Evolutionary conservation across 192 early-diverging fungal species (phyloP), one percentile per base, ranked within the genome.

Genomic region (Backusella parvicylindrica): DNA sequence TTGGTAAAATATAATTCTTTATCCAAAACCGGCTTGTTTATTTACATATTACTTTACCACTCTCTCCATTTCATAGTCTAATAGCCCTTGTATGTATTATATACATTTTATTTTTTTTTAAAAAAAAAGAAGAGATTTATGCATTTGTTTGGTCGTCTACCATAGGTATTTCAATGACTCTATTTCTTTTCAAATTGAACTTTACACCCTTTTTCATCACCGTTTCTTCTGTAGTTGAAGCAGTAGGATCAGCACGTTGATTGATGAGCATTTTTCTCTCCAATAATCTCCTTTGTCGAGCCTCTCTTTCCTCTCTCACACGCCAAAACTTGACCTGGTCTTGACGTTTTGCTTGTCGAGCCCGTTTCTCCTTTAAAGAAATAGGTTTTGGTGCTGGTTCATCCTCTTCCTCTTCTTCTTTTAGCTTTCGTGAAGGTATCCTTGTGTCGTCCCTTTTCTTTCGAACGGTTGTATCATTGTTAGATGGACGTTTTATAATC

Each of bases 311-410:
- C 56, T 81, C 75, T 38, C 80, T 31, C 8, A 81, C 80, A 16
- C 72, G 72, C 75, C 76, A 81, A 33, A 72, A 74, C 33, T 81
- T 81, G 23, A 81, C 36, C 31, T 81, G 80, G 36, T 81, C 80
- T 8, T 67, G 72, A 8, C 80, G 53, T 56, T 77, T 77, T 5
- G 69, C 56, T 32, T 77, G 75, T 40, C 80, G 53, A 21, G 64
- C 72, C 12, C 75, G 28, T 32, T 81, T 81, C 50, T 81, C 80
- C 30, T 77, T 77, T 21, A 74, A 18, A 1, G 80, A 77, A 3
- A 77, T 74, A 23, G 75, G 75, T 11, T 38, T 60, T 8, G 60
- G 38, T 1, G 47, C 37, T 9, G 74, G 67, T 23, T 38, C 50
- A 23, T 79, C 68, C 5, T 70, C 77, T 15, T 78, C 77, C 4